Evolutionary conservation across 73 alveolate species (phyloP).

Genomic region (Stentor coeruleus): DNA sequence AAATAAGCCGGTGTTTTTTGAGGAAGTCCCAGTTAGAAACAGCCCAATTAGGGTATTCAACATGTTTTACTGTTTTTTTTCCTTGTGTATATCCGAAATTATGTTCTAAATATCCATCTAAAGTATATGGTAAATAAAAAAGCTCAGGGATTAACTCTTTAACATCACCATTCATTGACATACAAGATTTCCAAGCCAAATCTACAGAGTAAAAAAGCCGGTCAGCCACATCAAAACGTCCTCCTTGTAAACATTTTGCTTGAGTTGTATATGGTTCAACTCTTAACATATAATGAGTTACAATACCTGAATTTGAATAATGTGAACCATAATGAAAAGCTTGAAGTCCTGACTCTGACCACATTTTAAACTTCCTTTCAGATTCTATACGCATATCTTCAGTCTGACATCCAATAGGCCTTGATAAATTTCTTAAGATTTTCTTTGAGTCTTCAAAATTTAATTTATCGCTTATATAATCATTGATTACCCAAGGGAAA

Average conservation of each 20-base stretch:
- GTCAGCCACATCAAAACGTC: conserved; percentile 89
- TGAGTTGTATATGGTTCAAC: conserved; percentile 90
- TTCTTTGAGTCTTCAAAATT: conserved; percentile 55
- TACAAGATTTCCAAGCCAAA: conserved; percentile 65
- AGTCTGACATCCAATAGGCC: conserved; percentile 91
- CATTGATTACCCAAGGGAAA: conserved; percentile 91
- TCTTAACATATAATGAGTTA: conserved; percentile 80
- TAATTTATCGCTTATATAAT: conserved; percentile 44
- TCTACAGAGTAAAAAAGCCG: conserved; percentile 79
- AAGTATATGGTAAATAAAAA: conserved; percentile 72
- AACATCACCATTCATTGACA: conserved; percentile 73
- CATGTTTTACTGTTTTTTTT: conserved; percentile 60
- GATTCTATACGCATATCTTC: not conserved
- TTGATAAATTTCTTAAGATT: conserved; percentile 87
- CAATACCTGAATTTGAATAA: conserved; percentile 92
- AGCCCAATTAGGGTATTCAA: conserved; percentile 64
- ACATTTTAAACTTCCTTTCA: not conserved
- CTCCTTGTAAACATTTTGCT: conserved; percentile 80
- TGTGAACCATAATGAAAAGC: conserved; percentile 92
- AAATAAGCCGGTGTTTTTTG: conserved; percentile 52
- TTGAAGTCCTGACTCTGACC: conserved; percentile 23
- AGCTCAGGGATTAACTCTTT: conserved; percentile 98
- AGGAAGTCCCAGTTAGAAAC: conserved; percentile 47
- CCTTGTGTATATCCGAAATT: conserved; percentile 65
- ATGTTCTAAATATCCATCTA: conserved; percentile 57